A percentile compares a stretch with the other conserved stretches of the same genome.
Evolutionary conservation across 2,329 filamentous ascomycete genomes (phyloP).

Genomic region (Aureobasidium pullulans): DNA sequence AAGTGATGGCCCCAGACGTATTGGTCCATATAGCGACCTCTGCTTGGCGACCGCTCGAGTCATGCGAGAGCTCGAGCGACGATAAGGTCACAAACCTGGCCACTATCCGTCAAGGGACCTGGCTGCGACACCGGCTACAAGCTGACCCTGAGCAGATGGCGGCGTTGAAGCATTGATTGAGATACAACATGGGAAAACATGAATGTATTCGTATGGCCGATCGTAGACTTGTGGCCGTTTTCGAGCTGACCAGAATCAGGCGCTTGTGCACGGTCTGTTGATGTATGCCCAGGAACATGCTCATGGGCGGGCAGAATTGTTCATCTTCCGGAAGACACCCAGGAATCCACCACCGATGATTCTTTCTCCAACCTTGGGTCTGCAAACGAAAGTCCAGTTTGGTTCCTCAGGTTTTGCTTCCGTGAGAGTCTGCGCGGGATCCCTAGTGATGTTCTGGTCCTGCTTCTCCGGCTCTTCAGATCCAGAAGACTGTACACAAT

Average conservation of each 20-base stretch:
- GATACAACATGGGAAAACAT: neutral
- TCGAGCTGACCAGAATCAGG: neutral
- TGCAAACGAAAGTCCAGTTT: constrained; percentile 27
- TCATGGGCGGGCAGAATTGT: neutral
- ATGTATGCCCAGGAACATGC: neutral
- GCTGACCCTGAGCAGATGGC: neutral
- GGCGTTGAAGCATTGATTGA: neutral
- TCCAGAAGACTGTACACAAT: constrained; percentile 7
- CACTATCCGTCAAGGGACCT: neutral
- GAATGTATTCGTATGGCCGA: no score
- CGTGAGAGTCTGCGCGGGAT: neutral
- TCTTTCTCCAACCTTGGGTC: constrained; percentile 33
- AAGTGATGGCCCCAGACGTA: neutral
- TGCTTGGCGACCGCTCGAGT: neutral
- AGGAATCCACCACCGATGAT: constrained; percentile 33
- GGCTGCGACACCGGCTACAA: neutral
- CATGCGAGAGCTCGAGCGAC: neutral
- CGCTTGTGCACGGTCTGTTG: no score
- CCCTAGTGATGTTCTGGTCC: neutral
- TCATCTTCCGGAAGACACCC: constrained; percentile 28
- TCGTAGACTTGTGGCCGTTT: neutral
- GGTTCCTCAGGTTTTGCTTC: constrained; percentile 3
- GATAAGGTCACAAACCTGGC: no score
- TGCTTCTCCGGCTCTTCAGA: neutral
- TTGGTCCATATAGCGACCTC: neutral